These are phyloP conservation scores for Gentiana straminea DNA, from an alignment of 257 asterid genomes.

Conservation along the genomic window DNA sequence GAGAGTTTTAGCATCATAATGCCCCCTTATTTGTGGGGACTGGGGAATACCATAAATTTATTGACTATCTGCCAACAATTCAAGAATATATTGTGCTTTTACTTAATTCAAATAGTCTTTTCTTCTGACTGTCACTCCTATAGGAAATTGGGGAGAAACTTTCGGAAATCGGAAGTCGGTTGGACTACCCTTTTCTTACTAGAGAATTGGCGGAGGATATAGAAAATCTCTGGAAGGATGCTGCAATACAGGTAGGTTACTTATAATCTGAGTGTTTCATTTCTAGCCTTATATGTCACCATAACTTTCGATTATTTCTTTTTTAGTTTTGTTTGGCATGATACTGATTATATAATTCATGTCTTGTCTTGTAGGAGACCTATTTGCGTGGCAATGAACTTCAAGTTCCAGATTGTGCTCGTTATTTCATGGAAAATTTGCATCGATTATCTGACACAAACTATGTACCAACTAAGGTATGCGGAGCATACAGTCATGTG, in stretches of 20 bases:
- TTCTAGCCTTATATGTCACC: too few species aligned
- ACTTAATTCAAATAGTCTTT: too few species aligned
- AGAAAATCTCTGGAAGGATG: constrained; percentile 77
- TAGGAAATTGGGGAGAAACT: constrained; percentile 81
- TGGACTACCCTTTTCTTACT: constrained; percentile 66
- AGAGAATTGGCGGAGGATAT: constrained; percentile 67
- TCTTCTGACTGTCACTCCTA: constrained; percentile 10
- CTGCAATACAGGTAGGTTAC: constrained; percentile 72
- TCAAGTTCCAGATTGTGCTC: constrained; percentile 94
- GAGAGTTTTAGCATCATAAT: not conserved
- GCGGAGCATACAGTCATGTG: not conserved
- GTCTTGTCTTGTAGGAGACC: constrained; percentile 49
- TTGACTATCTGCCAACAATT: too few species aligned
- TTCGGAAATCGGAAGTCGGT: constrained; percentile 81
- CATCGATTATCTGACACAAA: constrained; percentile 59
- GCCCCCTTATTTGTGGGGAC: too few species aligned
- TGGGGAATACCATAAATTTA: too few species aligned
- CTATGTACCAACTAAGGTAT: constrained; percentile 90
- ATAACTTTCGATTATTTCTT: too few species aligned
- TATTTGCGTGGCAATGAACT: constrained; percentile 76
- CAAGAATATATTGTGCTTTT: too few species aligned
- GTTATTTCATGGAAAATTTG: constrained; percentile 87
- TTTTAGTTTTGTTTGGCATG: too few species aligned
- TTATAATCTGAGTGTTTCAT: constrained; percentile 9
- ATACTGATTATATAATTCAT: too few species aligned